Percentiles rank a stretch among this genome's conserved stretches.
phyloP scores from a whole-genome alignment of 2,329 filamentous ascomycete genomes.

The Clonostachys chloroleuca region DNA sequence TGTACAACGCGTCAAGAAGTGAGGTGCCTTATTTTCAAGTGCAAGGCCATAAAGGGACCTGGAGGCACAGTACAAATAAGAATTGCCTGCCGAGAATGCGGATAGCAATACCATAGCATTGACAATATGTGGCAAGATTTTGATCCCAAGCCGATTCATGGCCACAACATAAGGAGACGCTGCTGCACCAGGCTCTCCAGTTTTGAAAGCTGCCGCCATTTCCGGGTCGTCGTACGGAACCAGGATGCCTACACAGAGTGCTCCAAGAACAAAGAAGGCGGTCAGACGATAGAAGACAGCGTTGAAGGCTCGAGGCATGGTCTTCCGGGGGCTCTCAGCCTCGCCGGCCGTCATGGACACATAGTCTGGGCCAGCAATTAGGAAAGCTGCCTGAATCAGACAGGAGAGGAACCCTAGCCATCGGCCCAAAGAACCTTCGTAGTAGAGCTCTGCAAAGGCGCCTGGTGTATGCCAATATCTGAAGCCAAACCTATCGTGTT shows the following conservation, averaged over 20 bases:
- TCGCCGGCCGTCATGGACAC: constrained; percentile 61
- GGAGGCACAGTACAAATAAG: constrained; percentile 46
- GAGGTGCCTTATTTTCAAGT: constrained; percentile 40
- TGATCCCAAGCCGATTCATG: constrained; percentile 47
- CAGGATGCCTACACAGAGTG: constrained; percentile 23
- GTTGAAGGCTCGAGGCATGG: constrained; percentile 40
- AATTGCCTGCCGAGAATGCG: constrained; percentile 42
- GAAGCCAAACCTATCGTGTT: constrained; percentile 69
- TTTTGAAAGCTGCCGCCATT: constrained; percentile 35
- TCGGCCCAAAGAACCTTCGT: constrained; percentile 56
- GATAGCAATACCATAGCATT: constrained; percentile 45
- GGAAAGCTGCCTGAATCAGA: constrained; percentile 36
- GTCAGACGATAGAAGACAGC: constrained; percentile 18
- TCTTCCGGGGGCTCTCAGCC: constrained; percentile 41
- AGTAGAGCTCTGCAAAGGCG: constrained; percentile 64
- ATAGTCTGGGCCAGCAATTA: constrained; percentile 58
- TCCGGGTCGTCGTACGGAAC: constrained; percentile 19
- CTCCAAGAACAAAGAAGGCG: constrained; percentile 21
- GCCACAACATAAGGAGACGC: constrained; percentile 56
- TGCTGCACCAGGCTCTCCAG: constrained; percentile 28
- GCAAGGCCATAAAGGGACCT: constrained; percentile 47
- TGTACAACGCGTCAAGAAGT: constrained; percentile 53
- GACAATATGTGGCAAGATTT: constrained; percentile 50
- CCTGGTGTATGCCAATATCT: constrained; percentile 63
- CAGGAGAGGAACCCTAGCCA: constrained; percentile 64